phyloP scores from a whole-genome alignment of 2,329 filamentous ascomycete genomes.

The Hymenoscyphus infarciens region DNA sequence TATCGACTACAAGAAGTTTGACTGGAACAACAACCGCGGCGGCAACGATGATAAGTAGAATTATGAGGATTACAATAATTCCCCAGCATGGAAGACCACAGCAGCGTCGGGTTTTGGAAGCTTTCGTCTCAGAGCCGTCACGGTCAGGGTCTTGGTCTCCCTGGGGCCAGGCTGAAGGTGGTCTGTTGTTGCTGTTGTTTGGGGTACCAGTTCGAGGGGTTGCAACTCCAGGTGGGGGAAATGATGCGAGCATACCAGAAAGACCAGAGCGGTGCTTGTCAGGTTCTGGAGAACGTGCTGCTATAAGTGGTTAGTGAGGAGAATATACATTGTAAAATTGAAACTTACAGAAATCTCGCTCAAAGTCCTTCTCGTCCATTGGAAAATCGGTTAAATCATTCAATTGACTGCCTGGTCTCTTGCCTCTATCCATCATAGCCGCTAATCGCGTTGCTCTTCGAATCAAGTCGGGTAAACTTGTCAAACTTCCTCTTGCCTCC shows the following conservation, averaged over 20 bases:
- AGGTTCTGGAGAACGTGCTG: slow-evolving; percentile 6
- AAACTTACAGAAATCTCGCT: slow-evolving; percentile 29
- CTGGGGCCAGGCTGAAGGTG: slow-evolving; percentile 36
- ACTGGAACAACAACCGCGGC: slow-evolving; percentile 80
- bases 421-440: slow-evolving; percentile 81
- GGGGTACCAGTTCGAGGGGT: slow-evolving; percentile 40
- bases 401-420: slow-evolving; percentile 56
- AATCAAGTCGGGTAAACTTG: slow-evolving; percentile 89
- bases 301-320: slow-evolving; percentile 17
- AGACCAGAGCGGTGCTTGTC: slow-evolving; percentile 33
- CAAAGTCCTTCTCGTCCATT: slow-evolving; percentile 31
- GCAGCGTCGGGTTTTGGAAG: slow-evolving; percentile 49
- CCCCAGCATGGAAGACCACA: slow-evolving; percentile 82
- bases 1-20: slow-evolving; percentile 59
- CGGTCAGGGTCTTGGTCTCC: slow-evolving; percentile 22
- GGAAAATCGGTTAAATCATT: slow-evolving; percentile 52
- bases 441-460: slow-evolving; percentile 81
- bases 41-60: slow-evolving; percentile 69
- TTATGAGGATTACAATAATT: slow-evolving; percentile 62
- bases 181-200: slow-evolving; percentile 11
- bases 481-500: slow-evolving; percentile 83
- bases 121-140: not conserved
- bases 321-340: not conserved
- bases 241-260: slow-evolving; percentile 64
- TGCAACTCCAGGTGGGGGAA: slow-evolving; percentile 57